Evolutionary conservation across 176 grass and related monocot species (phyloP), one percentile per base, ranked within the genome.

Genomic region (Rhynchospora tenuis): DNA sequence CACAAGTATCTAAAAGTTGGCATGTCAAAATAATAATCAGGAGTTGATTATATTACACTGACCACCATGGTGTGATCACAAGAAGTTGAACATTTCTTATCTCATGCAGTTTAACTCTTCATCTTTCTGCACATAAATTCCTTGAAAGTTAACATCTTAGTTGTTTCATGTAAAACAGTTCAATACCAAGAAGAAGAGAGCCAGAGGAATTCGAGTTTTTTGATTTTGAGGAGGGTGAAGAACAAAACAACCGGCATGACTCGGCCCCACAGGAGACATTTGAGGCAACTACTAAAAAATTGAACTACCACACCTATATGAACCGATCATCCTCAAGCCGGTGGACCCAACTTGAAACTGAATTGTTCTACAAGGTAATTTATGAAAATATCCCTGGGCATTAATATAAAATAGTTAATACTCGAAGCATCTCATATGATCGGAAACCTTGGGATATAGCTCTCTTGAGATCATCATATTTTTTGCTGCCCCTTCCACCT

Each of bases 261-360:
- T 61, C 59, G 13, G 42, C 42, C 61, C 80, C 78, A 23, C 16
- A 81, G n/a, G 73, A 76, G 73, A 31, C 73, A 17, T 55, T 76
- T 55, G 24, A 54, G 54, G 17, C 78, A 44, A 59, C 78, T 13
- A n/a, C 28, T 52, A 82, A 66, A 64, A 98, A 91, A 86, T 67
- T 98, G 86, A 98, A 98, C 83, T 98, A 98, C 85, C 89, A 93
- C 85, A 90, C 92, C 17, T 93, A 98, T 73, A 95, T 95, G 92
- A 93, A 91, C 64, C 86, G 64, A 81, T 33, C 76, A 17, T 27
- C 78, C 62, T 74, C 81, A 45, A 31, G 64, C 48, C 88, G 81
- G 86, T 98, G 95, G 95, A 91, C 95, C 73, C 91, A 93, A 88
- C 84, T 89, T 48, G 95, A 98, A 79, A 93, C 87, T 7, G 88